Evolutionary conservation across 2,329 filamentous ascomycete species (phyloP).

Genomic region (Clarireedia paspali): DNA sequence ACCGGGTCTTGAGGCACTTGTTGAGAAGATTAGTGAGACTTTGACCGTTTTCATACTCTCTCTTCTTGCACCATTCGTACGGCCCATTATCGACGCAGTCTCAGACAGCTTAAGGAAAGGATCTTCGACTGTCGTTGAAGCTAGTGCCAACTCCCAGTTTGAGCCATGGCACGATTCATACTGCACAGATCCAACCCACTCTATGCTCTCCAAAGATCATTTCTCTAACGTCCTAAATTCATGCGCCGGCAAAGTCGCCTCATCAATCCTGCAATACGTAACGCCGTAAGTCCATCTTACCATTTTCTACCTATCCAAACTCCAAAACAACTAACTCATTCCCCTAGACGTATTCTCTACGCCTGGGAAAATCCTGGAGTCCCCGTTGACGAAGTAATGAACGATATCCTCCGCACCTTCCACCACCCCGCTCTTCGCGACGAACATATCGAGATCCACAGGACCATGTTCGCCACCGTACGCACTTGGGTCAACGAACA

Average conservation of each 20-base stretch:
- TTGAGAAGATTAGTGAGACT: slow-evolving; percentile 90
- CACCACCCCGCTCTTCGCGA: slow-evolving; percentile 84
- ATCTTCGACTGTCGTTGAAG: slow-evolving; percentile 61
- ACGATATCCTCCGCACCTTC: slow-evolving; percentile 76
- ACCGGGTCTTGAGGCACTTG: slow-evolving; percentile 75
- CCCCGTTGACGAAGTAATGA: slow-evolving; percentile 72
- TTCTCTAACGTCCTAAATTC: slow-evolving; percentile 74
- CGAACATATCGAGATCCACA: slow-evolving; percentile 69
- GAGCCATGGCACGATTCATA: slow-evolving; percentile 72
- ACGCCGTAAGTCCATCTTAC: slow-evolving; percentile 58
- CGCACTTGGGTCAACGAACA: slow-evolving; percentile 70
- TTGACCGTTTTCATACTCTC: slow-evolving; percentile 88
- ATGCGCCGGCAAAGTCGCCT: slow-evolving; percentile 65
- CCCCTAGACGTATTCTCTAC: slow-evolving; percentile 64
- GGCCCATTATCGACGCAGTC: slow-evolving; percentile 82
- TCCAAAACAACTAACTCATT: background rate
- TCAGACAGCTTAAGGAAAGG: slow-evolving; percentile 80
- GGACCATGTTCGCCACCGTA: slow-evolving; percentile 82
- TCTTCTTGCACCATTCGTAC: slow-evolving; percentile 82
- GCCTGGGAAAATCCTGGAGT: slow-evolving; percentile 87
- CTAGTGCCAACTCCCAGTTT: slow-evolving; percentile 63
- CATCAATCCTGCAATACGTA: slow-evolving; percentile 75
- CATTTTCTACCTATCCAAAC: slow-evolving; percentile 18
- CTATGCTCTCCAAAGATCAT: slow-evolving; percentile 77
- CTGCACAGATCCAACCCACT: slow-evolving; percentile 75